Percentiles rank a stretch among this genome's conserved stretches.
phyloP scores from a whole-genome alignment of 192 early-diverging fungal genomes.

The Helicostylum pulchrum region DNA sequence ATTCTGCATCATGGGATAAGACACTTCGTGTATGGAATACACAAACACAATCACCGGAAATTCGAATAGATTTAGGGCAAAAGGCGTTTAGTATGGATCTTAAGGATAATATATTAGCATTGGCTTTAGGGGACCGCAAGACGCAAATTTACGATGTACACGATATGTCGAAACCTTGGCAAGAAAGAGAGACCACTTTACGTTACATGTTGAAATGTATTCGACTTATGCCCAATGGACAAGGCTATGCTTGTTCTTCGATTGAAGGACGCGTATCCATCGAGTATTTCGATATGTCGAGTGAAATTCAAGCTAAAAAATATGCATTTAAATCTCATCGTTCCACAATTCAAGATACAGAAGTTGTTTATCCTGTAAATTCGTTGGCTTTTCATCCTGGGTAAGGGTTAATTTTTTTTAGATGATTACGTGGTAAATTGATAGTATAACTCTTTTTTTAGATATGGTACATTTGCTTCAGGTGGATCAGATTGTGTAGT shows the following conservation, averaged over 20 bases:
- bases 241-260: slow-evolving; percentile 84
- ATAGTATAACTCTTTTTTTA: slow-evolving; percentile 24
- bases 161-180: slow-evolving; percentile 70
- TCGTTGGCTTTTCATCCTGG: slow-evolving; percentile 88
- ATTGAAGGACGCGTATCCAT: slow-evolving; percentile 95
- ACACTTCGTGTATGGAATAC: slow-evolving; percentile 77
- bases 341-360: slow-evolving; percentile 67
- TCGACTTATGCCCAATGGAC: slow-evolving; percentile 77
- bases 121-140: slow-evolving; percentile 77
- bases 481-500: slow-evolving; percentile 93
- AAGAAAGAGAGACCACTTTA: slow-evolving; percentile 72
- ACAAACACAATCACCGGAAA: slow-evolving; percentile 36
- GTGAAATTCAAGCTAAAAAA: slow-evolving; percentile 70
- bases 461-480: slow-evolving; percentile 91
- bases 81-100: slow-evolving; percentile 88
- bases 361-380: slow-evolving; percentile 91
- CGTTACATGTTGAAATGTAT: slow-evolving; percentile 90
- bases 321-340: slow-evolving; percentile 99
- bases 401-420: slow-evolving; percentile 39
- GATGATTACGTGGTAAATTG: not conserved
- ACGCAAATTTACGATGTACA: slow-evolving; percentile 85
- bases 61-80: slow-evolving; percentile 56
- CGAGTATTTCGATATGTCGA: slow-evolving; percentile 79
- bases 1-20: slow-evolving; percentile 93
- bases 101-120: slow-evolving; percentile 65